Evolutionary conservation across 1,284 basidiomycete species (phyloP), one percentile per base, ranked within the genome.

Genomic region (Microstroma glucosiphilum): DNA sequence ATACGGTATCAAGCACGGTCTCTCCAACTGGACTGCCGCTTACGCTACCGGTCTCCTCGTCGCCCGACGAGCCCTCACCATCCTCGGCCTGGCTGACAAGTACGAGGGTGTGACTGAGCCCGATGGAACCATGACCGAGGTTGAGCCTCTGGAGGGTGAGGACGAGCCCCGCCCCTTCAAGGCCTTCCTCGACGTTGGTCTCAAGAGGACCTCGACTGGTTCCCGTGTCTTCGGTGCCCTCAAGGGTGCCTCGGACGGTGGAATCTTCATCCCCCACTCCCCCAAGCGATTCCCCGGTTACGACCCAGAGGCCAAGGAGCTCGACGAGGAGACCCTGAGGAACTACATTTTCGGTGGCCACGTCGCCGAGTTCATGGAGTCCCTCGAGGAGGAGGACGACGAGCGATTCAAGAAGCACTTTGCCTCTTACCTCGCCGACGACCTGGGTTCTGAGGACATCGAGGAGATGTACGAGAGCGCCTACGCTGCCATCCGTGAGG

Each of bases 351-450:
- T 86, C 79, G 94, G 92, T 81, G 93, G 93, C 61, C 93, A 99
- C 82, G 88, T 99, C 66, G 91, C 96, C 67, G 96, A 98, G 83
- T 99, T 97, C 86, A 98, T 98, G 96, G 92, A 98, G 84, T 89
- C 88, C 58, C 85, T 98, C 65, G 96, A 99, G 84, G 96, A 99
- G 86, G 96, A 99, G 84, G 96, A 99, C 81, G 96, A 97, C 80
- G 94, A 97, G 83, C 86, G 92, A 40, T 97, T 97, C 87, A 96
- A 96, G 87, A 97, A 94, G 85, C 94, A 97, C 81, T 97, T 97
- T 83, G 80, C 94, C 13, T 86, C 87, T 43, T 97, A 97, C 83
- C 91, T 99, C 69, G 92, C 90, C 56, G 92, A 96, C 81, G 96
- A 89, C 72, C 82, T 99, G 72, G 91, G 91, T 66, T 94, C 92